These are phyloP conservation scores for Naganishia vaughanmartiniae DNA, from an alignment of 768 basidiomycete species.

Conservation along the genomic window DNA sequence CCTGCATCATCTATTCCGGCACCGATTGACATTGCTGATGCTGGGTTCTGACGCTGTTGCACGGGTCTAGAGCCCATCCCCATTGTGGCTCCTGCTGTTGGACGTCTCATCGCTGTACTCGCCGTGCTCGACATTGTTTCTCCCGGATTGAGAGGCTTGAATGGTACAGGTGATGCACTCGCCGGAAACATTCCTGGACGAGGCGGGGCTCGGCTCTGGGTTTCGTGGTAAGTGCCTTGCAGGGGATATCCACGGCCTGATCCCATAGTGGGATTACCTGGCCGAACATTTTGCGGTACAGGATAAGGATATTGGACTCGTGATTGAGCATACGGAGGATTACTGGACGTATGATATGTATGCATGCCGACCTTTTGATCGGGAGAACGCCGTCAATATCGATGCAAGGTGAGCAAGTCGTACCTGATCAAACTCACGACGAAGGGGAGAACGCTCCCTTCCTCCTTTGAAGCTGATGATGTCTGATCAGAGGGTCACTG, in stretches of 20 bases:
- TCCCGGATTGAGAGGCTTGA: constrained; percentile 11
- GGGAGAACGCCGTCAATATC: not conserved
- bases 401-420: not conserved
- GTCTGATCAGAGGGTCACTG: not conserved
- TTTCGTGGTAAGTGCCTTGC: not conserved
- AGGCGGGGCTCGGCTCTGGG: not conserved
- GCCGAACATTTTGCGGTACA: not conserved
- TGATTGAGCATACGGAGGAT: not conserved
- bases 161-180: not conserved
- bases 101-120: not conserved
- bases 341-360: not conserved
- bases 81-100: not conserved
- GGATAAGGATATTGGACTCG: not conserved
- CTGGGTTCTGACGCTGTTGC: not conserved
- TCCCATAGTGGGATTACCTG: not conserved
- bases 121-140: not conserved
- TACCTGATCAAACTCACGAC: not conserved
- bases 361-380: not conserved
- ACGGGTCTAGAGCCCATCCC: constrained; percentile 3
- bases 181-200: constrained; percentile 18
- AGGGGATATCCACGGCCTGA: not conserved
- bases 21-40: not conserved
- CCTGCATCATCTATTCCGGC: constrained; percentile 13
- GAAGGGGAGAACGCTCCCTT: not conserved
- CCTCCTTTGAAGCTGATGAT: not conserved